A percentile compares a stretch with the other conserved stretches of the same genome.
Evolutionary conservation across 1,139 yeast genomes (phyloP).

Genomic region (Candida anutae): DNA sequence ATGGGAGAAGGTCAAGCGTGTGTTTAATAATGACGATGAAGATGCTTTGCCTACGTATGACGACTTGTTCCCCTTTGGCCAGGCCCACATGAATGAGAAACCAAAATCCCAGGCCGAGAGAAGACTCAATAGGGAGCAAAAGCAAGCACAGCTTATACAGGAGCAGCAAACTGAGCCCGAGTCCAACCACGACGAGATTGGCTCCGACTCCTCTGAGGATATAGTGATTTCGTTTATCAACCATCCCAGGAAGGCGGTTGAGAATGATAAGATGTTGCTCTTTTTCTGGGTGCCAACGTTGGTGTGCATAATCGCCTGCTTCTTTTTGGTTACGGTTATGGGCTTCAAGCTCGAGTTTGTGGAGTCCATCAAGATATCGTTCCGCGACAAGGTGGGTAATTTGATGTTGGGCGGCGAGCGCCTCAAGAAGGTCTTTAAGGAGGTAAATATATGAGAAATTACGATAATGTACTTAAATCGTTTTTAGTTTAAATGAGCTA

Average conservation of each 20-base stretch:
- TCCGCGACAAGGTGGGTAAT: constrained; percentile 50
- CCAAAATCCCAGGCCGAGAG: constrained; percentile 32
- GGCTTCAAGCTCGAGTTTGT: constrained; percentile 39
- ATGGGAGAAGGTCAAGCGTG: constrained; percentile 60
- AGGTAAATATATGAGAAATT: neutral
- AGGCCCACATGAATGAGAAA: constrained; percentile 19
- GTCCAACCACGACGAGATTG: constrained; percentile 20
- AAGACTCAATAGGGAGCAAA: constrained; percentile 25
- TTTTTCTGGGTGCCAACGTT: constrained; percentile 84
- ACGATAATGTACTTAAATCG: neutral
- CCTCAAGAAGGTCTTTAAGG: constrained; percentile 45
- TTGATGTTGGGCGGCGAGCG: constrained; percentile 65
- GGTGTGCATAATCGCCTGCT: constrained; percentile 43
- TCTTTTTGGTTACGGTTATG: constrained; percentile 43
- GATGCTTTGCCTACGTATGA: constrained; percentile 66
- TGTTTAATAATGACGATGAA: constrained; percentile 40
- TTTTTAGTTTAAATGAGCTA: too few species aligned
- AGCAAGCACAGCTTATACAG: constrained; percentile 5
- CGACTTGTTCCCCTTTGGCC: constrained; percentile 70
- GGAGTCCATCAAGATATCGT: constrained; percentile 36
- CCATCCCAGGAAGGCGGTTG: constrained; percentile 56
- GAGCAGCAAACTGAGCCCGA: constrained; percentile 4
- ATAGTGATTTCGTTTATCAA: constrained; percentile 48
- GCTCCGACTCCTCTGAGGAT: constrained; percentile 45
- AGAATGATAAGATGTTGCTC: constrained; percentile 77